Evolutionary conservation across 306 rosid species (phyloP), one percentile per base, ranked within the genome.

Genomic region (Quercus ilex): DNA sequence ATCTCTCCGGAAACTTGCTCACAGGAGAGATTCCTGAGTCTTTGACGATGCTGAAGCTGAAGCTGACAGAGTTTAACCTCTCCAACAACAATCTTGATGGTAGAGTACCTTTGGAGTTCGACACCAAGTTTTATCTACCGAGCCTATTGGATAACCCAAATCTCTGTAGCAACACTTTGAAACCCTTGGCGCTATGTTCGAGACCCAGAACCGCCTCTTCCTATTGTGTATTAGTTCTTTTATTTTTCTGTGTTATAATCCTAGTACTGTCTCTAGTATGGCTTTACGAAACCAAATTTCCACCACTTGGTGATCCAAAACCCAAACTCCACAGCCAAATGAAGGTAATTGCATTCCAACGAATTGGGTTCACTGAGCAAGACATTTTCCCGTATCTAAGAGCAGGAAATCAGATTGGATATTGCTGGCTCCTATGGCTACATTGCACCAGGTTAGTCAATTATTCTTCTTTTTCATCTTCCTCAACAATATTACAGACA

Each of bases 401-500:
- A 0, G 59, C 56, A 5, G 83, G 83, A 63, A 91, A 91, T 68
- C 23, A 88, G 3, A 89, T 95, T 23, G 99, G 93, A 5, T 69
- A 79, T 95, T 15, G 98, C 94, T 28, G 97, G 99, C 21, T 91
- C 98, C 5, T 90, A 83, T 77, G 99, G 98, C 58, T 92, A 95
- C 77, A 89, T 92, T 63, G 99, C 99, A 41, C 99, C 96, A 13
- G 97, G 92, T 91, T 8, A 49, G 85, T 83, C 74, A 4, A 5
- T 0, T 2, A 49, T 4, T 20, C 1, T 55, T 18, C 56, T 1
- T 8, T 41, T 46, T 6, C 53, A 3, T 49, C 17, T 49, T 49
- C 5, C 3, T 41, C 46, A 0, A 8, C 46, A 41, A 0, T 41
- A 41, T 41, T 41, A 41, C 46, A 41, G 0, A 8, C 46, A 38